These are phyloP conservation scores for Xylaria multiplex DNA, from an alignment of 2,329 filamentous ascomycete genomes.

Conservation along the genomic window DNA sequence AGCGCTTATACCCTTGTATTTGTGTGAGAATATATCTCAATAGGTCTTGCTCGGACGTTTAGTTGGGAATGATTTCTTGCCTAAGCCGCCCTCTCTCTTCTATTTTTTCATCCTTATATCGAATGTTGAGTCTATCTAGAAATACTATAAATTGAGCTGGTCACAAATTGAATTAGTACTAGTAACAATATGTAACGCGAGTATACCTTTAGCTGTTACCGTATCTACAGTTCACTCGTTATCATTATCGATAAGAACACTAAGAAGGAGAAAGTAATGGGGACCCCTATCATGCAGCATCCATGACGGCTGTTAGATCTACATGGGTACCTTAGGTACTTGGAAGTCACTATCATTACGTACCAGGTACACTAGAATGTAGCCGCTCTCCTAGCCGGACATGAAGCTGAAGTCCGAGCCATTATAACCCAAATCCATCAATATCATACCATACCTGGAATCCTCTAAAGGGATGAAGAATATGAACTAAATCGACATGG, in stretches of 20 bases:
- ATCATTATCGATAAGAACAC: conserved; percentile 23
- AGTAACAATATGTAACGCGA: conserved; percentile 16
- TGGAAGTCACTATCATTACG: background rate
- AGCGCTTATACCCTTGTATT: background rate
- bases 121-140: background rate
- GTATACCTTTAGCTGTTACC: background rate
- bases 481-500: conserved; percentile 42
- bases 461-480: conserved; percentile 9
- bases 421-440: background rate
- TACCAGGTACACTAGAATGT: too few species aligned
- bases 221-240: background rate
- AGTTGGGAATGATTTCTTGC: background rate
- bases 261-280: background rate
- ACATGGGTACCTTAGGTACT: too few species aligned
- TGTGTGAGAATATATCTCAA: background rate
- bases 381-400: conserved; percentile 9
- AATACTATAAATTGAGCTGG: background rate
- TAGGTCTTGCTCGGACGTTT: background rate
- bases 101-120: background rate
- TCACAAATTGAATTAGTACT: conserved; percentile 1
- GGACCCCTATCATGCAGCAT: conserved; percentile 24
- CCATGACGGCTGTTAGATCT: conserved; percentile 14
- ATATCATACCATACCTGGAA: background rate
- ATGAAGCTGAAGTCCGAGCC: conserved; percentile 15
- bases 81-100: background rate